Base-by-base conservation (phyloP, 2,329 filamentous ascomycete genomes). In the Aspergillus tubingensis region DNA sequence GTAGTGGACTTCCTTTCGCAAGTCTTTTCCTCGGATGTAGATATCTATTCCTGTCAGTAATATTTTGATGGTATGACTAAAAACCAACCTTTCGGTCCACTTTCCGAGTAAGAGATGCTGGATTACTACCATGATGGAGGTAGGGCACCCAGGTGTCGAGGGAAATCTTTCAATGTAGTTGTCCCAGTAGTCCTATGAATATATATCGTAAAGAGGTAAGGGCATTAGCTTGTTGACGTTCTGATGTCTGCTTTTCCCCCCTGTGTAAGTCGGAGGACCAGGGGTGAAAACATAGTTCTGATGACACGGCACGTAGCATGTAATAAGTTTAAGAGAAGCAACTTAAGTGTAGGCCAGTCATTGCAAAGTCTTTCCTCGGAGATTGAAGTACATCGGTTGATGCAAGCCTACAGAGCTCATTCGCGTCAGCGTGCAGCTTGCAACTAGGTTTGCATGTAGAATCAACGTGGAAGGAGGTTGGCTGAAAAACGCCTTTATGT, bases 1-100 rank as follows among this genome's bases (percentile, higher is more conserved):
- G 8, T 54, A 54, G 52, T 54, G 39, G 23, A 54, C 39, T 15
- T 54, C 39, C 41, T 54, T 47, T 5, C 39, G 39, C 2, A 54
- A 10, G 23, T 47, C 25, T 39, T 54, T 47, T 3, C 39, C 39
- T 17, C 25, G 23, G 5, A 54, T 39, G n/a, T 54, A 47, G 52
- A 54, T 47, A 47, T 47, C 39, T 47, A 44, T 21, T n/a, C 3
- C 2, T 38, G 17, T 54, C 25, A 47, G 39, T 19, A 44, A 3
- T 15, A 1, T 3, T 2, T 6, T 3, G 32, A 19, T 30, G 4
- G 1, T 11, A 2, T 10, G 13, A 25, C n/a, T 21, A 5, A 8
- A 15, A 10, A 54, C 52, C 11, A 8, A 54, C 39, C 39, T 47
- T 54, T 32, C 52, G 32, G 13, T 17, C 39, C 52, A 47, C 52